Base-by-base conservation (phyloP, 257 asterid species). In the Solanum piurae region DNA sequence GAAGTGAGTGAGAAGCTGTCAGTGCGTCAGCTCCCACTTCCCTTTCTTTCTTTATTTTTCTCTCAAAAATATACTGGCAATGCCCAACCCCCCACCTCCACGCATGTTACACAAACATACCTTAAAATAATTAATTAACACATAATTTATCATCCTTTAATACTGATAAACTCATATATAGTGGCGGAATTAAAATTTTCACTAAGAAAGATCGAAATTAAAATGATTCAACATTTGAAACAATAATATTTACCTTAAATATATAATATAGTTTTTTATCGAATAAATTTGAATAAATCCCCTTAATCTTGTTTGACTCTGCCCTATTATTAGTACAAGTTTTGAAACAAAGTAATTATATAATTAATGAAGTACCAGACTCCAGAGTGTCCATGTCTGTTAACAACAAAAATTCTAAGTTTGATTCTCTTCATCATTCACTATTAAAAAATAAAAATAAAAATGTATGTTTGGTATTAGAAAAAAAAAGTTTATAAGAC, bases 11-110 rank as follows among this genome's bases (percentile, higher is more conserved):
- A 64, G 88, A 77, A 85, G 86, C 88, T 86, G 88, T 88, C 87
- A 46, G 21, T 68, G 87, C 77, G 90, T 88, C 88, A 86, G 90
- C 87, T 34, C 84, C 69, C 88, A 77, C 88, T 86, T 68, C 27
- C 37, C 31, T 31, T 82, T 66, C 66, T 42, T 75, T 60, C 31
- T 87, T 75, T 75, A 60, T 73, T 73, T 36, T 74, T 75, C 46
- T 27, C 88, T 64, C 66, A 55, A 55, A 55, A 55, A 55, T 42
- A 64, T 33, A 44, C 74, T 76, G 88, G 74, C 86, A 64, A 66
- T 46, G 9, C 85, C 85, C 85, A 77, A 85, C 64, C 86, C 74
- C 72, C 60, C 52, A 88, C 74, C 74, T 74, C 42, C 73, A 55
- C 83, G 68, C 73, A 71, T 44, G 62, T 72, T 52, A 40, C 20